These are phyloP conservation scores for Mycotypha africana DNA, from an alignment of 371 early-diverging fungal genomes.

Conservation along the genomic window DNA sequence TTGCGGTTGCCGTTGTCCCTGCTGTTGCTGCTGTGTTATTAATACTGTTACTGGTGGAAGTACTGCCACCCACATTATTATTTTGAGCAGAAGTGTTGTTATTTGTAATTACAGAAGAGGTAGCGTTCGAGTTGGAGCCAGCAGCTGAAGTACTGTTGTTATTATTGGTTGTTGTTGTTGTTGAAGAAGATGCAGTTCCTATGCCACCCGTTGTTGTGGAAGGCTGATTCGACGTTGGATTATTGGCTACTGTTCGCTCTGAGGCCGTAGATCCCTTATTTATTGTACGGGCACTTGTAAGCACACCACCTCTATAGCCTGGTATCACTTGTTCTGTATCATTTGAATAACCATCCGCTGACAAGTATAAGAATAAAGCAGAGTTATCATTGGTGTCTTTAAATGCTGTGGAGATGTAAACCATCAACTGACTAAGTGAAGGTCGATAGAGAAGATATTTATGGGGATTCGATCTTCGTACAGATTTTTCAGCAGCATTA, in stretches of 20 bases:
- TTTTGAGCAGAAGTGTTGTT: neutral
- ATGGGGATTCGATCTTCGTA: constrained; percentile 77
- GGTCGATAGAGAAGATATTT: constrained; percentile 90
- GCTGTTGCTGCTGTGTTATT: neutral
- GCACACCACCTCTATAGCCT: constrained; percentile 73
- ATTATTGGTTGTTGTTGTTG: neutral
- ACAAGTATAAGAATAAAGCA: constrained; percentile 82
- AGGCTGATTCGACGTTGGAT: neutral
- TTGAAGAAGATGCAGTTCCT: constrained; percentile 1
- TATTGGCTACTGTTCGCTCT: constrained; percentile 3
- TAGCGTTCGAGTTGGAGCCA: neutral
- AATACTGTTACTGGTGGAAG: neutral
- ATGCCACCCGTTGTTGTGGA: neutral
- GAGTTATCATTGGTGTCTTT: constrained; percentile 84
- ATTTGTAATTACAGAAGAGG: neutral
- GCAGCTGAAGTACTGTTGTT: neutral
- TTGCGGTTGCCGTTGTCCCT: neutral
- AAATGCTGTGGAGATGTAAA: constrained; percentile 86
- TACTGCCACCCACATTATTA: neutral
- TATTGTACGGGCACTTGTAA: constrained; percentile 44
- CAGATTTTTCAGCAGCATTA: constrained; percentile 8
- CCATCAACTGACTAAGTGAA: constrained; percentile 79
- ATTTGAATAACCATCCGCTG: constrained; percentile 73
- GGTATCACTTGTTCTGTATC: constrained; percentile 7
- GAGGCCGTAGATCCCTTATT: constrained; percentile 8